Evolutionary conservation across 768 basidiomycete species (phyloP), one percentile per base, ranked within the genome.

Genomic region (Leccinum longicurvipes): DNA sequence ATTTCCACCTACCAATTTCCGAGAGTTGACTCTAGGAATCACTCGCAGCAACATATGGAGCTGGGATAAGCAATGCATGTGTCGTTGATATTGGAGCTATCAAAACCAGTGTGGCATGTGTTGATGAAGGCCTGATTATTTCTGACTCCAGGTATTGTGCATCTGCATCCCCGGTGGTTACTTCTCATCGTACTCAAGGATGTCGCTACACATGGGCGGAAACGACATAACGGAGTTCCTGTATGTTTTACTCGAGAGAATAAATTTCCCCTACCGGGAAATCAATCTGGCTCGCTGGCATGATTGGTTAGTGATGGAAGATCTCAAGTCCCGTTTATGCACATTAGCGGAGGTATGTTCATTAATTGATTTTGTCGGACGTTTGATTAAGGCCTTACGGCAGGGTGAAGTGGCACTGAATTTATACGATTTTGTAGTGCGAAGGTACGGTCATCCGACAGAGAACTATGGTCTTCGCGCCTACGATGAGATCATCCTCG

Each of bases 211-310:
- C 63, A 89, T 92, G 72, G 97, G 93, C 19, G 94, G 96, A 14
- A 90, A 98, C 69, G 97, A 97, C 72, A 87, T 99, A 66, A 97
- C 96, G 3, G 86, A 90, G 59, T 92, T 96, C 64, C 76, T 96
- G 44, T 83, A 85, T 62, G 85, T 89, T 24, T 74, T 97, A 14
- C 77, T 98, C 25, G 78, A 83, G 47, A 83, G 86, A 46, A 91
- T 93, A 49, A 79, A 81, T 42, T 95, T 98, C 65, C 97, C 97
- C 0, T 98, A 97, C 71, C 76, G 84, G 53, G 89, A 94, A 25
- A 76, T 92, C 58, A 79, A 98, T 65, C 77, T 98, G 24, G 80
- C 81, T 6, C 78, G 80, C 31, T 81, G 82, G 44, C 90, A 93
- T 65, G 95, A 98, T 65, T 97, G 93, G 91, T 79, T 79, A 50